These are phyloP conservation scores for Rhodotorula kratochvilovae DNA, from an alignment of 768 basidiomycete species.

Conservation along the genomic window DNA sequence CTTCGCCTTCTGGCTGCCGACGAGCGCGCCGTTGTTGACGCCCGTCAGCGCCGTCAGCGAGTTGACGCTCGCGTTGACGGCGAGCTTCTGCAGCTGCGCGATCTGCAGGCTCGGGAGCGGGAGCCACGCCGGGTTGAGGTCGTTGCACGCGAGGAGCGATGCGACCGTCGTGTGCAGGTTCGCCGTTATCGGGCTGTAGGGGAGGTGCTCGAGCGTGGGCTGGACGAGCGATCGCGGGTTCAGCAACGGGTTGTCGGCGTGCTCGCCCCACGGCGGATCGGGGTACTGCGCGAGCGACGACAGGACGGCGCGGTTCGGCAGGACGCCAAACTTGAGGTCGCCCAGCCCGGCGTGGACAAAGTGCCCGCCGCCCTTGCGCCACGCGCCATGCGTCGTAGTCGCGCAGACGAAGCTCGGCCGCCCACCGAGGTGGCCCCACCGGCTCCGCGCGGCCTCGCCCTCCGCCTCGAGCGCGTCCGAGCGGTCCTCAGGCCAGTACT, in stretches of 20 bases:
- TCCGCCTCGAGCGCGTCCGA: slow-evolving; percentile 11
- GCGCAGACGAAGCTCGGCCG: slow-evolving; percentile 83
- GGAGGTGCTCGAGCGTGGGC: slow-evolving; percentile 36
- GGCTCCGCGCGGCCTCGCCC: neutral
- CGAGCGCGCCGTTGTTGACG: slow-evolving; percentile 72
- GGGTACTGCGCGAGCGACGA: slow-evolving; percentile 18
- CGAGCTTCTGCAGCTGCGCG: slow-evolving; percentile 71
- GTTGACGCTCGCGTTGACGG: slow-evolving; percentile 75
- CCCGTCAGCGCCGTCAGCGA: slow-evolving; percentile 76
- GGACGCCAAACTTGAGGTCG: slow-evolving; percentile 69
- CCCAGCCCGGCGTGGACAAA: slow-evolving; percentile 70
- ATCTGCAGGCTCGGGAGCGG: slow-evolving; percentile 65
- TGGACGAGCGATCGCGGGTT: slow-evolving; percentile 34
- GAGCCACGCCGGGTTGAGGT: slow-evolving; percentile 62
- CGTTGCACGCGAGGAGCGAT: slow-evolving; percentile 56
- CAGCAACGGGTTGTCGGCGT: slow-evolving; percentile 37
- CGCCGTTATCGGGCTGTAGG: slow-evolving; percentile 22
- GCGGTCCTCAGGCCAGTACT: slow-evolving; percentile 62
- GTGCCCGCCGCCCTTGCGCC: slow-evolving; percentile 54
- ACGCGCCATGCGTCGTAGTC: slow-evolving; percentile 75
- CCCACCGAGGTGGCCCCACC: slow-evolving; percentile 48
- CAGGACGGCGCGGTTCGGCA: slow-evolving; percentile 59
- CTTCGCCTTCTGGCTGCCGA: slow-evolving; percentile 52
- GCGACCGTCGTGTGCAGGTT: slow-evolving; percentile 66
- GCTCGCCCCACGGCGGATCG: neutral